Base-by-base conservation (phyloP, 805 yeast species). In the Ogataea pini region DNA sequence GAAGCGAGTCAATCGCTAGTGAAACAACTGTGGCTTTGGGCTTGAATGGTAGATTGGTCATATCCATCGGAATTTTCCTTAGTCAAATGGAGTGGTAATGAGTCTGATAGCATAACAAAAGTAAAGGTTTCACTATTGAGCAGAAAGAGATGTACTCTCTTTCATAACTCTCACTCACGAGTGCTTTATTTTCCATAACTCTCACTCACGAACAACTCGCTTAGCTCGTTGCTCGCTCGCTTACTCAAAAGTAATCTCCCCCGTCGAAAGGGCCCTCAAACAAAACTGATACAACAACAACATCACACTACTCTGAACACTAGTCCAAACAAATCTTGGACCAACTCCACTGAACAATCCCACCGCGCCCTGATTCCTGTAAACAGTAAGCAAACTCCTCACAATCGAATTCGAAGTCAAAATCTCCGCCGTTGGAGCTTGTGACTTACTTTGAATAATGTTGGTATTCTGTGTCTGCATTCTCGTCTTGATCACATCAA, bases 281-380 rank as follows among this genome's bases (percentile, higher is more conserved):
- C 92, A 76, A 36, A 82, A 72, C 66, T 94, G 99, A 68, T 94
- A 94, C 33, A 91, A 72, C 54, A 92, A 72, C 46, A 94, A 75
- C 98, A 94, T 92, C 41, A 94, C 85, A 56, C 96, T 87, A 66
- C 96, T 88, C 67, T 94, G 99, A 16, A 91, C 73, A 54, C 96
- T 87, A 0, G 98, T 92, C 99, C 99, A 94, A 4, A 94, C 85
- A 56, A 90, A 83, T 54, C 99, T 76, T 1, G 99, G 99, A 0
- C 97, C 97, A 5, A 94, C 96, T 1, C 99, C 99, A 27, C 91
- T 80, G 67, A 94, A 92, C 33, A 89, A 72, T 0, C 96, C 96
- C 1, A 77, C 50, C 0, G 84, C 44, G 1, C 99, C 98, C 65
- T 94, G 97, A 20, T 76, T 71, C 46, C 67, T 76, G 62, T 85